Evolutionary conservation across 2,329 filamentous ascomycete genomes (phyloP), one percentile per base, ranked within the genome.

Genomic region (Dactylellina sp.): DNA sequence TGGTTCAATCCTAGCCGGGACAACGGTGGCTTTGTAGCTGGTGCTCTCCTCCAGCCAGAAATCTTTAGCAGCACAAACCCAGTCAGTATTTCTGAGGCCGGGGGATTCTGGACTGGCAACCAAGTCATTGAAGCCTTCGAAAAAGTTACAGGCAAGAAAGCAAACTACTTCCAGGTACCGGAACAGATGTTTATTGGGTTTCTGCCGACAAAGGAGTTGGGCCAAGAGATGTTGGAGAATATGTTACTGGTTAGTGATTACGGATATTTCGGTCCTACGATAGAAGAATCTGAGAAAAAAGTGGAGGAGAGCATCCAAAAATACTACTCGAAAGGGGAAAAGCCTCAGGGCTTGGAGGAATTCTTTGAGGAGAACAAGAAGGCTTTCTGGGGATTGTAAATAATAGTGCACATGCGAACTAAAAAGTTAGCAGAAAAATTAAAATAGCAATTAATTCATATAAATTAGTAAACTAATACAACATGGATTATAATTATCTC

Each of bases 241-340:
- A 80, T 83, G 78, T 75, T 80, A n/a, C 77, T 84, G 6, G 71
- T 84, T n/a, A 79, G 81, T 28, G 80, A 81, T 16, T 82, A 81
- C 2, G 82, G 82, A 0, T 84, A 84, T 75, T 84, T 79, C 22
- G 84, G 83, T 44, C 83, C 84, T 24, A 81, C 81, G 35, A 81
- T 77, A 37, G 81, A 83, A 42, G 82, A 47, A 14, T 53, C 68
- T 0, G 35, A 47, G 32, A 55, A 72, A 9, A 53, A 11, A 2
- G 46, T 65, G 12, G 32, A 72, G n/a, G 60, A 72, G 35, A 60
- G 60, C 24, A 65, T 72, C 20, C 25, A 55, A 28, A 59, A 65
- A 7, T 71, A 39, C 37, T 63, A 44, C 37, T 25, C 37, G 1
- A 39, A 55, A 4, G 68, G 53, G 1, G 37, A 40, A 46, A 55